Evolutionary conservation across 2,329 filamentous ascomycete species (phyloP).

Genomic region (Xylariaceae sp.): DNA sequence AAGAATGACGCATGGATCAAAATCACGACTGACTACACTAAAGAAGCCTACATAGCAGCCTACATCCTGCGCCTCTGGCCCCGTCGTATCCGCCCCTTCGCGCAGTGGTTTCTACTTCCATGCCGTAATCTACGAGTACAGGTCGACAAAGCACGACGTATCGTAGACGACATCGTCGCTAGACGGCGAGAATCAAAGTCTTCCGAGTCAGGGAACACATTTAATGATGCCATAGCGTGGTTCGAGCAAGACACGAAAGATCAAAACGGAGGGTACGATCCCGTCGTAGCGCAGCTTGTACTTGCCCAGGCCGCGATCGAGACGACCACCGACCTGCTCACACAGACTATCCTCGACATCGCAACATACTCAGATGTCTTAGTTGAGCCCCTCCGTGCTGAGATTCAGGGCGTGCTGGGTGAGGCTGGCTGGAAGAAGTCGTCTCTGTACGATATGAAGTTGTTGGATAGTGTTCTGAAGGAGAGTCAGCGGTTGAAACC

Average conservation of each 20-base stretch:
- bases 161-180: conserved; percentile 19
- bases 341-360: conserved; percentile 38
- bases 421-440: conserved; percentile 10
- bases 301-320: conserved; percentile 34
- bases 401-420: conserved; percentile 31
- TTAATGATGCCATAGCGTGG: conserved; percentile 38
- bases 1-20: conserved; percentile 41
- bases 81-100: conserved; percentile 32
- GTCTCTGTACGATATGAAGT: conserved; percentile 25
- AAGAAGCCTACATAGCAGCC: conserved; percentile 29
- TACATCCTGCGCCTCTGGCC: conserved; percentile 36
- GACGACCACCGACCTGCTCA: conserved; percentile 32
- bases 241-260: conserved; percentile 31
- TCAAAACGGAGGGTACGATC: conserved; percentile 24
- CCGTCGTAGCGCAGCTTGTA: conserved; percentile 26
- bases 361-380: conserved; percentile 37
- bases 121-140: conserved; percentile 30
- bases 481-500: conserved; percentile 31
- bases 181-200: conserved; percentile 17
- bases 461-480: conserved; percentile 34
- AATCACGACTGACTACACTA: conserved; percentile 36
- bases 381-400: conserved; percentile 40
- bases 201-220: conserved; percentile 14
- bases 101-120: conserved; percentile 41
- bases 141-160: conserved; percentile 25